Percentiles rank a stretch among this genome's conserved stretches.
Evolutionary conservation across 148 eudicot genomes (phyloP).

Genomic region (Oxyria digyna): DNA sequence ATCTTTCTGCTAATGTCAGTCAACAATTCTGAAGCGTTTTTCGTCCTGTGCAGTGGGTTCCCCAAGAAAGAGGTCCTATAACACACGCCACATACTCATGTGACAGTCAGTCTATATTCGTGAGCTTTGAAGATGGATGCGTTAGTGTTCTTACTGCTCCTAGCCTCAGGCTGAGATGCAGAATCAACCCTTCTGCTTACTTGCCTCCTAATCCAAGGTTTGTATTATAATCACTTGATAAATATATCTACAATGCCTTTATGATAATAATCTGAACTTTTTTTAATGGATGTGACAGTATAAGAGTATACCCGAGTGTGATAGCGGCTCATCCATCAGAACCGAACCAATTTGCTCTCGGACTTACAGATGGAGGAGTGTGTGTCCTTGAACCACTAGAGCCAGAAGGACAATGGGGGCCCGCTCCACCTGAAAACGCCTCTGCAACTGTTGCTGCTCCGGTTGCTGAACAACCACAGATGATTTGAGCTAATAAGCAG

Average conservation of each 20-base stretch:
- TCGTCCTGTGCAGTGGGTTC: constrained; percentile 49
- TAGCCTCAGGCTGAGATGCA: constrained; percentile 62
- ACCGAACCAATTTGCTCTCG: constrained; percentile 82
- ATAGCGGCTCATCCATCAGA: constrained; percentile 92
- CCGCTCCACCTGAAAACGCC: constrained; percentile 64
- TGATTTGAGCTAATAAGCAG: constrained; percentile 12
- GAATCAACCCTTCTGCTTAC: constrained; percentile 65
- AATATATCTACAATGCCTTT: too few relatives aligned
- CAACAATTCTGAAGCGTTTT: too few relatives aligned
- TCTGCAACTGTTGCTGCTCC: constrained; percentile 48
- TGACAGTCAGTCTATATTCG: constrained; percentile 74
- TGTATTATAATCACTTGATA: constrained; percentile 9
- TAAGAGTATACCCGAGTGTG: constrained; percentile 55
- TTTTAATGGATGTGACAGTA: constrained; percentile 22
- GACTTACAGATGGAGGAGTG: constrained; percentile 80
- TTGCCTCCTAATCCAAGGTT: constrained; percentile 66
- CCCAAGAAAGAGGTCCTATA: constrained; percentile 71
- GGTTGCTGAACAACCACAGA: constrained; percentile 44
- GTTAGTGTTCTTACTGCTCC: constrained; percentile 73
- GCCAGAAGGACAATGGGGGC: constrained; percentile 89
- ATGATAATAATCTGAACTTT: too few relatives aligned
- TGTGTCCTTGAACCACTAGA: constrained; percentile 82
- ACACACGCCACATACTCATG: constrained; percentile 89
- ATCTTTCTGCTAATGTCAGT: too few relatives aligned
- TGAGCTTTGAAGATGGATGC: constrained; percentile 76